Evolutionary conservation across 169 alveolate species (phyloP), one percentile per base, ranked within the genome.

Genomic region (Eimeria zaria): DNA sequence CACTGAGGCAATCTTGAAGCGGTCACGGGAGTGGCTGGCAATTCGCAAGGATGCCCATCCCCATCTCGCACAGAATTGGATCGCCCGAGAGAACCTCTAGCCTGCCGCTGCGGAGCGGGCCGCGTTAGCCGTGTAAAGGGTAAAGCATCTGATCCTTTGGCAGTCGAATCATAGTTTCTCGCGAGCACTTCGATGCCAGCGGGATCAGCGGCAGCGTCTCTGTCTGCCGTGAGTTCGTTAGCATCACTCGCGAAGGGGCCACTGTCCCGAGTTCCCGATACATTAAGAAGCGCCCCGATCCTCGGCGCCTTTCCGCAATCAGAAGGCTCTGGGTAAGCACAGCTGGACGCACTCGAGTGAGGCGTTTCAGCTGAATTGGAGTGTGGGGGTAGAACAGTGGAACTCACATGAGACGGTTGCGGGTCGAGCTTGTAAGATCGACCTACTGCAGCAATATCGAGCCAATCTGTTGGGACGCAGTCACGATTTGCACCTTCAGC

Each of bases 401-500:
- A 18, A 60, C 76, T 60, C 46, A 64, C 60, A 14, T 87, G 80
- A 24, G 93, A 62, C 4, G 93, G 58, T 33, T 60, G 81, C 30
- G 71, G 62, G 41, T 87, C 93, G 27, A 87, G 93, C 80, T 87
- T 87, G 93, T 87, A 87, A 8, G 62, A 87, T 30, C 60, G 78
- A 44, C 81, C 80, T 27, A 87, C 83, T 24, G 93, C 41, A 41
- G 48, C 78, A 33, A 87, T 7, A 62, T 87, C 93, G 27, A 87
- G 93, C 93, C 93, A 87, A 33, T 87, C 93, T 60, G 93, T 87
- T 60, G 93, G 93, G 62, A 87, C 44, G 71, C 83, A 60, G 48
- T 87, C 93, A 62, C 74, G 81, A 27, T 62, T 87, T 87, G 93
- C 93, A 24, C 60, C 60, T 53, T 87, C 93, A 60, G 93, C 81